Conservation (phyloP, 257 asterid genomes). For the Przewalskia tangutica region DNA sequence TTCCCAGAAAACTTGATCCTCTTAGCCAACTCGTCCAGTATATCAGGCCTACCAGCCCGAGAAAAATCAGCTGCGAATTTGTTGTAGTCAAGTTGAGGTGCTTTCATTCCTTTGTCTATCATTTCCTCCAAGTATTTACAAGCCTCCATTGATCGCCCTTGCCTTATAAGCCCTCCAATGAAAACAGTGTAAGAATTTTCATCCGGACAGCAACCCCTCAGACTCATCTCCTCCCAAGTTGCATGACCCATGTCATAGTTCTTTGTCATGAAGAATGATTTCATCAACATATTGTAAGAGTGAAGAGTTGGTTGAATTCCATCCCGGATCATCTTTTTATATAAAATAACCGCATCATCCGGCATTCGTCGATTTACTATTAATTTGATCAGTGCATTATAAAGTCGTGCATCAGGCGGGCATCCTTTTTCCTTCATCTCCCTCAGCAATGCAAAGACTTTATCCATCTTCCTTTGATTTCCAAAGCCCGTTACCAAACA, state of each 20-base stretch:
- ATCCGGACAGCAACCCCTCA: slow-evolving; percentile 74
- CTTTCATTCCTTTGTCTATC: slow-evolving; percentile 81
- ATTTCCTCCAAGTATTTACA: slow-evolving; percentile 67
- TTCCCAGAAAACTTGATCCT: slow-evolving; percentile 54
- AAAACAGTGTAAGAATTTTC: slow-evolving; percentile 68
- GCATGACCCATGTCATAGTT: slow-evolving; percentile 55
- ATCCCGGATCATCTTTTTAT: slow-evolving; percentile 61
- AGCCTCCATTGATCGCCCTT: slow-evolving; percentile 61
- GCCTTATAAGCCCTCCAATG: slow-evolving; percentile 71
- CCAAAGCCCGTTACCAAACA: slow-evolving; percentile 73
- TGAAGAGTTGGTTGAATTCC: slow-evolving; percentile 57
- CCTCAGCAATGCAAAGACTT: slow-evolving; percentile 44
- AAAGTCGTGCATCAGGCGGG: slow-evolving; percentile 56
- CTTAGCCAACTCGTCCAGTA: slow-evolving; percentile 46
- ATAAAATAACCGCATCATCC: slow-evolving; percentile 66
- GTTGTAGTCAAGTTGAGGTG: slow-evolving; percentile 60
- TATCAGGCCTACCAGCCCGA: slow-evolving; percentile 37
- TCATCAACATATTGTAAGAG: slow-evolving; percentile 85
- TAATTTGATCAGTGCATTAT: slow-evolving; percentile 74
- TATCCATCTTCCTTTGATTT: slow-evolving; percentile 56
- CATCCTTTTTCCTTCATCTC: slow-evolving; percentile 74
- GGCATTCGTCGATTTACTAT: slow-evolving; percentile 56
- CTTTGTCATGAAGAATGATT: slow-evolving; percentile 39
- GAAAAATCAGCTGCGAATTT: slow-evolving; percentile 51
- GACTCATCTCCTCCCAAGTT: slow-evolving; percentile 89